Percentiles rank a stretch among this genome's conserved stretches.
Conservation (phyloP, 2,329 filamentous ascomycete genomes). For the Diaporthe amygdali region DNA sequence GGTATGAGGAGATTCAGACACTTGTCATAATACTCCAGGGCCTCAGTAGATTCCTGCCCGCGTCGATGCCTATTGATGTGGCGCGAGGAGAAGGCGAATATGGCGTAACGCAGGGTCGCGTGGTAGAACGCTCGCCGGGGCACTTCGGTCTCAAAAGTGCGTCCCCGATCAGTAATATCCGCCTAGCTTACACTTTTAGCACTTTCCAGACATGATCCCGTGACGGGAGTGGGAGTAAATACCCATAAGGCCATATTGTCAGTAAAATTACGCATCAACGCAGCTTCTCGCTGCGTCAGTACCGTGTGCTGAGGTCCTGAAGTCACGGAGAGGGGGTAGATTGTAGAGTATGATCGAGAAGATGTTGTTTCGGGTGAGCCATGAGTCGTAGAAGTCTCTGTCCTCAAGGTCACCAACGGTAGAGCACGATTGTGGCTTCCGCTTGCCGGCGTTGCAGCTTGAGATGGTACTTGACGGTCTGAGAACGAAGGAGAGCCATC, state of each 20-base stretch:
- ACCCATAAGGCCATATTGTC: neutral
- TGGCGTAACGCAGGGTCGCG: neutral
- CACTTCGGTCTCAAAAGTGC: neutral
- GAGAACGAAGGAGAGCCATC: neutral
- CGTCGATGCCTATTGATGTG: neutral
- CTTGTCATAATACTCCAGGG: conserved; percentile 10
- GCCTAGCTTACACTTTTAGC: neutral
- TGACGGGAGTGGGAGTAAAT: neutral
- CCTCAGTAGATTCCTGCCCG: neutral
- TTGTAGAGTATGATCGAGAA: neutral
- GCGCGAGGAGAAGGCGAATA: neutral
- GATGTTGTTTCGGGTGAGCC: neutral
- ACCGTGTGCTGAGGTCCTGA: neutral
- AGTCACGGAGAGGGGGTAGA: neutral
- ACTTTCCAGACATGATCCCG: neutral
- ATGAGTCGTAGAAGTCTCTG: neutral
- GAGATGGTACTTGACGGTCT: neutral
- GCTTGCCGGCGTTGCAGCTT: neutral
- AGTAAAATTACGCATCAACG: neutral
- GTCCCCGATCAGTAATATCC: neutral
- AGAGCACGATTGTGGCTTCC: neutral
- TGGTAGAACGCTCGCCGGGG: neutral
- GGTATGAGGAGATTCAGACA: conserved; percentile 16
- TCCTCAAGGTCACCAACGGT: neutral
- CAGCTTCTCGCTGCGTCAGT: neutral